Percentiles rank a stretch among this genome's conserved stretches.
Conservation (phyloP, 352 stramenopile species). For the Globisporangium splendens region DNA sequence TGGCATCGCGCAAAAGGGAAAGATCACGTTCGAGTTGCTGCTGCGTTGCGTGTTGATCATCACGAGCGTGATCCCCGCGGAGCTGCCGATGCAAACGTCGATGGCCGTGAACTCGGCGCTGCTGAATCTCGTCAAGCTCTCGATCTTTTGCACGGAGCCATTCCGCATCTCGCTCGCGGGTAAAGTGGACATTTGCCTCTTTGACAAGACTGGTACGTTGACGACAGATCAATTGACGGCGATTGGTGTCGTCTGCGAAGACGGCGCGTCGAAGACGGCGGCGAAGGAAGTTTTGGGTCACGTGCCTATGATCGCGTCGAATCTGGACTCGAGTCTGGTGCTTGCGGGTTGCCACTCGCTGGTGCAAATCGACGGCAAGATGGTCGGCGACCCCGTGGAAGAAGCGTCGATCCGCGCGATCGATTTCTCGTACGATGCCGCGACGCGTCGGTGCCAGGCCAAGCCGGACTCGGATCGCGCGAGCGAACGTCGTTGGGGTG, state of each 20-base stretch:
- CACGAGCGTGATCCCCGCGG: constrained; percentile 97
- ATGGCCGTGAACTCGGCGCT: constrained; percentile 97
- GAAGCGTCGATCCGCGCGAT: constrained; percentile 96
- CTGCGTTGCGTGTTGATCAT: constrained; percentile 99
- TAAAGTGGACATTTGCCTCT: constrained; percentile 95
- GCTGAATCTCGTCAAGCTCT: constrained; percentile 92
- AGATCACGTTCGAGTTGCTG: constrained; percentile 95
- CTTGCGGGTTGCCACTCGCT: constrained; percentile 95
- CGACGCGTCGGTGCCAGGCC: constrained; percentile 67
- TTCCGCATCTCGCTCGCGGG: constrained; percentile 97
- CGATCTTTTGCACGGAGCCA: constrained; percentile 98
- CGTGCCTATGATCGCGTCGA: constrained; percentile 81
- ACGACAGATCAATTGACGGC: constrained; percentile 96
- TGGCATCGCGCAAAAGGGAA: constrained; percentile 82
- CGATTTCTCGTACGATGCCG: constrained; percentile 86
- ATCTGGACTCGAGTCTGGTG: constrained; percentile 78
- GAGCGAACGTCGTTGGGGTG: constrained; percentile 66
- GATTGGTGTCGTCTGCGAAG: constrained; percentile 89
- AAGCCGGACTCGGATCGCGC: constrained; percentile 72
- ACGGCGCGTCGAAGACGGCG: constrained; percentile 28
- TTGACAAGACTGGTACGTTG: constrained; percentile 99
- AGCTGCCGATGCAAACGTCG: constrained; percentile 97
- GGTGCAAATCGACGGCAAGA: constrained; percentile 95
- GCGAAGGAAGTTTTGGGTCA: constrained; percentile 56
- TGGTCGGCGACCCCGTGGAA: constrained; percentile 98